Base-by-base conservation (phyloP, 805 yeast genomes). In the Ogataea pini region DNA sequence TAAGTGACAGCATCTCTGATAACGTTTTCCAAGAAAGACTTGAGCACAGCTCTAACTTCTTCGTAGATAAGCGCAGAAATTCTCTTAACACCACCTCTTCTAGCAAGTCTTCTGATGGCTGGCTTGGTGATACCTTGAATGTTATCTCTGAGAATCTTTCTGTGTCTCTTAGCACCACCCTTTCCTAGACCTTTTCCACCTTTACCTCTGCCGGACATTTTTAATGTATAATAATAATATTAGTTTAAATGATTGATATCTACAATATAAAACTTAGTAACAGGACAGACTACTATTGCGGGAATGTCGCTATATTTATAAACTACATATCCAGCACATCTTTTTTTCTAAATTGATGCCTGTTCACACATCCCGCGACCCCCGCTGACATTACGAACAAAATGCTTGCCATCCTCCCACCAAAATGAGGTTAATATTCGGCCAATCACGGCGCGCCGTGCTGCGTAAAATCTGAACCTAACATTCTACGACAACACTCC, bases 11-110 rank as follows among this genome's bases (percentile, higher is more conserved):
- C 98, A 68, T 94, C 98, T 83, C 97, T 89, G 78, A 92, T 92
- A 63, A 94, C 97, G 70, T 88, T 85, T 78, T 89, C 97, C 72
- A 92, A 83, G 86, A 92, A 92, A 49, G 96, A 80, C 80, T 91
- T 91, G 62, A 92, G 81, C 62, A 94, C 97, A 64, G 86, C 91
- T 82, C 99, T 90, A 70, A 94, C 96, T 80, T 92, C 97, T 79
- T 92, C 99, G 82, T 92, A 92, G 74, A 92, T 92, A 72, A 91
- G 80, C 73, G 96, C 98, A 57, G 98, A 92, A 69, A 92, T 92
- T 88, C 99, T 96, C 86, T 92, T 92, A 72, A 92, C 99, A 91
- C 99, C 99, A 80, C 99, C 99, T 89, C 99, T 90, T 86, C 99
- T 92, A 46, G 99, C 99, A 68, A 92, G 86, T 89, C 99, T 92